These are phyloP conservation scores for Leccinum disarticulatum DNA, from an alignment of 768 basidiomycete species.

Conservation along the genomic window DNA sequence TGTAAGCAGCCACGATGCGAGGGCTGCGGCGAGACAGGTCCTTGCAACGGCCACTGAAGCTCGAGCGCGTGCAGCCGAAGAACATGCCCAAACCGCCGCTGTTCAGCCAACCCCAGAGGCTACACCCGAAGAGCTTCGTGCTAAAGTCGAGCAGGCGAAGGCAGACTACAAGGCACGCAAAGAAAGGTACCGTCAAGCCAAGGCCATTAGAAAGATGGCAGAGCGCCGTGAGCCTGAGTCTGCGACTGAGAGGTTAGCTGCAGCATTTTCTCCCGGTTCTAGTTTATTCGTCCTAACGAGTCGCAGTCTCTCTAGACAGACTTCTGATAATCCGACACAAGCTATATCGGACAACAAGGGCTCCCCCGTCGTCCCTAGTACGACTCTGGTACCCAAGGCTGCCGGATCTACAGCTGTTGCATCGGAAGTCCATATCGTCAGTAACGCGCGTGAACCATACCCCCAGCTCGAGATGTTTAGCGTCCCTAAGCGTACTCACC, in stretches of 20 bases:
- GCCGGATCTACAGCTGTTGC: conserved; percentile 15
- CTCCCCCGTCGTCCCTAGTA: conserved; percentile 2
- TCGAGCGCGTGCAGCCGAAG: conserved; percentile 10
- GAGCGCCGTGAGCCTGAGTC: conserved; percentile 26
- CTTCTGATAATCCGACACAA: conserved; percentile 20
- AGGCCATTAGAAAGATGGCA: conserved; percentile 47
- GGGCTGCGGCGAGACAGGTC: conserved; percentile 15
- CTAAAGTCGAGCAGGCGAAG: conserved; percentile 64
- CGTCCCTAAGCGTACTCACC: conserved; percentile 47
- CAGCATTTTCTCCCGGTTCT: neutral
- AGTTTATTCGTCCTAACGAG: conserved; percentile 6
- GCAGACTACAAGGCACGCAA: conserved; percentile 67
- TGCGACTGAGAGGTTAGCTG: conserved; percentile 28
- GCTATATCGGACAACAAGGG: conserved; percentile 1
- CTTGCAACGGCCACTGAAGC: conserved; percentile 20
- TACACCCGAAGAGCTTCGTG: conserved; percentile 29
- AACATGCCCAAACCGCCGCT: neutral
- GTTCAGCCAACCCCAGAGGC: neutral
- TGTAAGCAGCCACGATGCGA: conserved; percentile 6
- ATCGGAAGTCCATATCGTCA: conserved; percentile 49
- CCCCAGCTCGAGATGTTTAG: conserved; percentile 65
- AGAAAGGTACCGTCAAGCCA: conserved; percentile 62
- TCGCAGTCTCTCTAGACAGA: conserved; percentile 28
- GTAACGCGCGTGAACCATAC: conserved; percentile 58
- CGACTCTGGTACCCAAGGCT: conserved; percentile 15